These are phyloP conservation scores for Xylariaceae sp. DNA, from an alignment of 2,329 filamentous ascomycete species.

Conservation along the genomic window DNA sequence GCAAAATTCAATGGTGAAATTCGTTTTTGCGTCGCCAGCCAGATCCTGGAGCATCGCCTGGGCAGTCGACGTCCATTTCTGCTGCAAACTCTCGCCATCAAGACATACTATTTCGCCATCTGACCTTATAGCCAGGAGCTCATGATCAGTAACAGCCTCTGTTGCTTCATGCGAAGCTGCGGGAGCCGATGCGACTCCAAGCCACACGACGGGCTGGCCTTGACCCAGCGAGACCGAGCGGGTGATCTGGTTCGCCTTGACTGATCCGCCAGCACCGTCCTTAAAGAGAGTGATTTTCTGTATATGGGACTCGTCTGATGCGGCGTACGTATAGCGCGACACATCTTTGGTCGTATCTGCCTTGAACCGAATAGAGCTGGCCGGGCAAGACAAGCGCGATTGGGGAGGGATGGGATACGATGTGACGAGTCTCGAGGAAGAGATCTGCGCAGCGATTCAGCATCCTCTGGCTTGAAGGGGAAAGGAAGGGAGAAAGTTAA, in stretches of 20 bases:
- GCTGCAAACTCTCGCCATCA: constrained; percentile 50
- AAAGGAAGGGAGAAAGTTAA: background rate
- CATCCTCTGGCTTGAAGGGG: background rate
- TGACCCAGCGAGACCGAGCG: constrained; percentile 42
- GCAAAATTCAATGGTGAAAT: constrained; percentile 48
- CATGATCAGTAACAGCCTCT: constrained; percentile 20
- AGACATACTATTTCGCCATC: constrained; percentile 60
- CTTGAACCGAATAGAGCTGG: constrained; percentile 54
- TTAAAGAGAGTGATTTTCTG: constrained; percentile 57
- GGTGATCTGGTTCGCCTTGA: constrained; percentile 50
- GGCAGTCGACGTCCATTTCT: constrained; percentile 45
- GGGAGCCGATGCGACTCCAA: constrained; percentile 36
- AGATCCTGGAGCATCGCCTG: constrained; percentile 42
- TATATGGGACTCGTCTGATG: constrained; percentile 46
- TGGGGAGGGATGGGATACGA: constrained; percentile 65
- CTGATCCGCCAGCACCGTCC: constrained; percentile 49
- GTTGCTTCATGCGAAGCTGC: constrained; percentile 27
- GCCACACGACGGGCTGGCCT: constrained; percentile 40
- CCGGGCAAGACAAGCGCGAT: constrained; percentile 58
- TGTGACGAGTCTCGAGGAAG: constrained; percentile 58
- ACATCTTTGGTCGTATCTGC: constrained; percentile 43
- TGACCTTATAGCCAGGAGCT: constrained; percentile 53
- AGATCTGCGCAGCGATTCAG: constrained; percentile 43
- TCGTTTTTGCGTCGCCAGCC: constrained; percentile 31
- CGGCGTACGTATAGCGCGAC: constrained; percentile 58